phyloP scores from a whole-genome alignment of 495 filamentous ascomycete species.

The Parachaetomium inaequale region DNA sequence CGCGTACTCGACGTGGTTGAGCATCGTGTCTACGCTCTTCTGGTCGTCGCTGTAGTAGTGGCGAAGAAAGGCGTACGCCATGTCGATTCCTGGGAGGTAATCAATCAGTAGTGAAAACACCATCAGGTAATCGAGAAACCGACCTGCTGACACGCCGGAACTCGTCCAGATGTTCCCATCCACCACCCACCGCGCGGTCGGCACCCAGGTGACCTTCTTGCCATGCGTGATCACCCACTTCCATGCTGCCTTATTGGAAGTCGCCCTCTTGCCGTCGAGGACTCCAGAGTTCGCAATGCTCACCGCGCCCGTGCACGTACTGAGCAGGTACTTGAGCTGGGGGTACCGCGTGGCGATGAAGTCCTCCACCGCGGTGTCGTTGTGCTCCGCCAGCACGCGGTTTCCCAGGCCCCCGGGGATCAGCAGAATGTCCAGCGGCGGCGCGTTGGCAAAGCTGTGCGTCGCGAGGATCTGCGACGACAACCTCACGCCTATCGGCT shows the following conservation, averaged over 20 bases:
- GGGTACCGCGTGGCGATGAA: background rate
- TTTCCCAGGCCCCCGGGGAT: background rate
- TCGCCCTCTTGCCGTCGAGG: background rate
- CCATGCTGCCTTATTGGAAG: background rate
- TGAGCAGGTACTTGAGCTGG: background rate
- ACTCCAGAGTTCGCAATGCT: background rate
- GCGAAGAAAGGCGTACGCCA: background rate
- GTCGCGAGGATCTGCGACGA: background rate
- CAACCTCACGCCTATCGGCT: background rate
- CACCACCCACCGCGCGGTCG: background rate
- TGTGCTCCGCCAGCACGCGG: background rate
- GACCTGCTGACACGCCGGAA: background rate
- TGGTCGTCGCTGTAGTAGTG: background rate
- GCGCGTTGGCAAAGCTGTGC: background rate
- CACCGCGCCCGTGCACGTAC: background rate
- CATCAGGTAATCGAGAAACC: background rate
- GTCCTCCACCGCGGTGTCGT: background rate
- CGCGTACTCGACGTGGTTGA: background rate
- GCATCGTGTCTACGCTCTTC: background rate
- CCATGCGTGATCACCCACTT: background rate
- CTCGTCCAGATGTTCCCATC: background rate
- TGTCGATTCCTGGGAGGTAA: background rate
- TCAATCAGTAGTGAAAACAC: background rate
- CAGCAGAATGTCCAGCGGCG: background rate
- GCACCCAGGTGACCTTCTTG: background rate